Evolutionary conservation across 73 alveolate species (phyloP), one percentile per base, ranked within the genome.

Genomic region (Blepharisma japonicum): DNA sequence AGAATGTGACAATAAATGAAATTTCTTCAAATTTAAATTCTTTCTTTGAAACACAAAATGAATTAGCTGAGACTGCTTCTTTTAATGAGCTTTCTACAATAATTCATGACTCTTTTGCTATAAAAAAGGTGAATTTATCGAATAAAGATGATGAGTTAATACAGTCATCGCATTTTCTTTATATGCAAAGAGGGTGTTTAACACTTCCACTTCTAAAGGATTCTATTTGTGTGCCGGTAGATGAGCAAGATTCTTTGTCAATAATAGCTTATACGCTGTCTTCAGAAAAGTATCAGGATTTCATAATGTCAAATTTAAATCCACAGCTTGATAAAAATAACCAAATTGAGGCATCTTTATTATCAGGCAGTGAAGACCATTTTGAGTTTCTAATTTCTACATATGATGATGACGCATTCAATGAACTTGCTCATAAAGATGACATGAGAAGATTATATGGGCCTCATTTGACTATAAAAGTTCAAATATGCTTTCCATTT

Each of bases 221-320:
- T 20, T n/a, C 47, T 8, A 25, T n/a, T 61, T 61, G 14, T 61
- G 74, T 61, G 5, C 74, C 74, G 47, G 74, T 61, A 2, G 14
- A 61, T 61, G 74, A 61, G 46, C 18, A 14, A 9, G 74, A 61
- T 61, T 18, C 50, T 61, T 14, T n/a, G 39, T 61, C 74, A 14
- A 61, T 61, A 39, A 61, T 61, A 14, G 74, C 74, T 61, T 39
- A 61, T 61, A 9, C 74, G 14, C 23, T 61, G 11, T n/a, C 74
- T 61, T 1, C 49, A 18, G 18, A 20, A 9, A 14, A 14, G 14
- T 61, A 61, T 61, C 0, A 20, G 4, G 74, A 61, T 8, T 14
- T 14, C 2, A 39, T 61, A n/a, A 8, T 61, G 11, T 20, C 14
- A 18, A 61, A n/a, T 39, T 32, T 3, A 32, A 61, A 14, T 25